These are phyloP conservation scores for Tylopilus vinaceipallidus DNA, from an alignment of 768 basidiomycete genomes.

Conservation along the genomic window DNA sequence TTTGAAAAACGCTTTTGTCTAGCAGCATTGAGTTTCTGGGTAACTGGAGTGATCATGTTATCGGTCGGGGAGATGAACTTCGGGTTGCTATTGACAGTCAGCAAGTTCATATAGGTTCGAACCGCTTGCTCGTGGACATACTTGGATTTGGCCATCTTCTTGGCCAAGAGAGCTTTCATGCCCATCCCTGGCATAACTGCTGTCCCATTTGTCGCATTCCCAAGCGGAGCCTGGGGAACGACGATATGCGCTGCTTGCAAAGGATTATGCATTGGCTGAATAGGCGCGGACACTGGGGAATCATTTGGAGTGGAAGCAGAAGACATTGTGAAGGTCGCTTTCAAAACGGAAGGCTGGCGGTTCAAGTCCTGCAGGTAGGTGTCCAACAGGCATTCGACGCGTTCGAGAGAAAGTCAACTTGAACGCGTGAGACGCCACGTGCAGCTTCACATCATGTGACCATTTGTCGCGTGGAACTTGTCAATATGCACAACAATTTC, in stretches of 20 bases:
- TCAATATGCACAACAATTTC: too few species aligned
- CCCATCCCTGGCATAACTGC: conserved; percentile 70
- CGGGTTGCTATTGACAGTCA: conserved; percentile 61
- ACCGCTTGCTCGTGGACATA: conserved; percentile 39
- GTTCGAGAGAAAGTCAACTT: conserved; percentile 24
- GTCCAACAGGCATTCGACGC: conserved; percentile 7
- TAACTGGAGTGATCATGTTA: conserved; percentile 89
- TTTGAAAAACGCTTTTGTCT: conserved; percentile 94
- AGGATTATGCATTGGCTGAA: conserved; percentile 87
- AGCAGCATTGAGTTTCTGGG: conserved; percentile 86
- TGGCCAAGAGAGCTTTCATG: conserved; percentile 88
- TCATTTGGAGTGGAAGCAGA: conserved; percentile 57
- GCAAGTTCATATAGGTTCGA: not conserved
- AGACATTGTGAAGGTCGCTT: conserved; percentile 44
- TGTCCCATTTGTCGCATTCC: conserved; percentile 55
- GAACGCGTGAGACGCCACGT: conserved; percentile 31
- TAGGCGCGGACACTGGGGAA: conserved; percentile 58
- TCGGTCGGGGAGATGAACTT: conserved; percentile 92
- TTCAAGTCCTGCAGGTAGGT: not conserved
- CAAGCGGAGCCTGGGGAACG: conserved; percentile 77
- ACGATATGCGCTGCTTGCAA: conserved; percentile 75
- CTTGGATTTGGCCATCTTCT: conserved; percentile 89
- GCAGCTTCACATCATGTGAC: conserved; percentile 16
- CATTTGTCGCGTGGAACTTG: too few species aligned
- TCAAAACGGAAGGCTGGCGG: not conserved